Conservation (phyloP, 805 yeast genomes). For the Geotrichum ghanense region DNA sequence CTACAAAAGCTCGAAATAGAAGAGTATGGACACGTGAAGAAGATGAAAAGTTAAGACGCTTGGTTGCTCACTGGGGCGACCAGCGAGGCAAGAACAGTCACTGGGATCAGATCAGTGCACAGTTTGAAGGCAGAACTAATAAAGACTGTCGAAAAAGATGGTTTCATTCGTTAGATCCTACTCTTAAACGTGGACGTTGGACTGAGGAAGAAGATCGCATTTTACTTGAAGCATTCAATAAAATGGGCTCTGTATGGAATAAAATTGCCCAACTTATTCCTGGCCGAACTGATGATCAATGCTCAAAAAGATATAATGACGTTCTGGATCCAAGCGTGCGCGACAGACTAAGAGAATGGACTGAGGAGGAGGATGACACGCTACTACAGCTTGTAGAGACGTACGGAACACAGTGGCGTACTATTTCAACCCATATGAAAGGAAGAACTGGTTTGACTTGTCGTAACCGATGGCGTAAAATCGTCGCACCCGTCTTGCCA, state of each 20-base stretch:
- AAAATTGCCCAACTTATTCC: constrained; percentile 63
- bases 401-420: constrained; percentile 84
- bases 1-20: constrained; percentile 13
- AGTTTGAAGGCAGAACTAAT: constrained; percentile 41
- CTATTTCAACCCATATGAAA: constrained; percentile 56
- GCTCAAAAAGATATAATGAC: constrained; percentile 83
- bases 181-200: constrained; percentile 77
- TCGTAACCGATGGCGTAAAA: constrained; percentile 85
- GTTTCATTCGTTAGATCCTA: constrained; percentile 78
- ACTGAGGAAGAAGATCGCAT: constrained; percentile 64
- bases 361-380: constrained; percentile 58
- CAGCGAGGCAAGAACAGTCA: constrained; percentile 36
- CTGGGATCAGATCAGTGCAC: constrained; percentile 28
- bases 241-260: constrained; percentile 77
- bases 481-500: constrained; percentile 29
- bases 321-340: constrained; percentile 74
- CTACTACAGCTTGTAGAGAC: constrained; percentile 55
- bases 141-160: constrained; percentile 84
- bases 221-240: constrained; percentile 50
- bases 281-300: constrained; percentile 90
- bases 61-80: constrained; percentile 31
- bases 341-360: constrained; percentile 73
- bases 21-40: constrained; percentile 61
- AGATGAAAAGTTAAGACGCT: constrained; percentile 41
- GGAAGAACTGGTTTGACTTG: constrained; percentile 85